Evolutionary conservation across 257 asterid genomes (phyloP).

Genomic region (Rhazya stricta): DNA sequence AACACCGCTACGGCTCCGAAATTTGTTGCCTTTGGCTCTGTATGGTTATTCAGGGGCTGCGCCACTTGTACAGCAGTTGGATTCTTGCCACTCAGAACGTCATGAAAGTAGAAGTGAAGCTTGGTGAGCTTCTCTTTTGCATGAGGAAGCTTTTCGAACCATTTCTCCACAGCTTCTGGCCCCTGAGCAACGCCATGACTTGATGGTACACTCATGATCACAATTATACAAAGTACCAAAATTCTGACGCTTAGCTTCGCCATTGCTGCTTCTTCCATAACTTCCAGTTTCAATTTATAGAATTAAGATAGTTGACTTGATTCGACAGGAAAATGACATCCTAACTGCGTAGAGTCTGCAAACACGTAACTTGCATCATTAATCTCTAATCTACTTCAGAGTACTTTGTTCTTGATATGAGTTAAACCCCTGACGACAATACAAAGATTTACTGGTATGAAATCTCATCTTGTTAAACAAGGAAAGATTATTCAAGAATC

Average conservation of each 20-base stretch:
- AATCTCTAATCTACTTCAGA: no score
- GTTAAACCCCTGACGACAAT: no score
- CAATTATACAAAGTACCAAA: background rate
- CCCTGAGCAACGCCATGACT: background rate
- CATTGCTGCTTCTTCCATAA: background rate
- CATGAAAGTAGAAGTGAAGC: slow-evolving; percentile 8
- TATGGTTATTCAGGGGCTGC: background rate
- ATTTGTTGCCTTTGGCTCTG: background rate
- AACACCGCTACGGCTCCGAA: background rate
- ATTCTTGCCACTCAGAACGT: slow-evolving; percentile 1
- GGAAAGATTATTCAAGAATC: no score
- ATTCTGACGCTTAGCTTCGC: background rate
- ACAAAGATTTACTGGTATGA: no score
- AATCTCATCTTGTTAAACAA: no score
- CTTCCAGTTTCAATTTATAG: no score
- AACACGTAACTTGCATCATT: no score
- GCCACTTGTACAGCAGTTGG: background rate
- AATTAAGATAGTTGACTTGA: no score
- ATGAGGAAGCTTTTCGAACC: background rate
- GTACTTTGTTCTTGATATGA: no score
- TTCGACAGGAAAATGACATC: no score
- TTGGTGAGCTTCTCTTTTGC: slow-evolving; percentile 5
- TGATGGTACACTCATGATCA: background rate
- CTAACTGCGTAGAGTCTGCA: no score
- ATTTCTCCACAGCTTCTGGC: slow-evolving; percentile 3